Conservation (phyloP, 257 asterid species). For the Ballota nigra region DNA sequence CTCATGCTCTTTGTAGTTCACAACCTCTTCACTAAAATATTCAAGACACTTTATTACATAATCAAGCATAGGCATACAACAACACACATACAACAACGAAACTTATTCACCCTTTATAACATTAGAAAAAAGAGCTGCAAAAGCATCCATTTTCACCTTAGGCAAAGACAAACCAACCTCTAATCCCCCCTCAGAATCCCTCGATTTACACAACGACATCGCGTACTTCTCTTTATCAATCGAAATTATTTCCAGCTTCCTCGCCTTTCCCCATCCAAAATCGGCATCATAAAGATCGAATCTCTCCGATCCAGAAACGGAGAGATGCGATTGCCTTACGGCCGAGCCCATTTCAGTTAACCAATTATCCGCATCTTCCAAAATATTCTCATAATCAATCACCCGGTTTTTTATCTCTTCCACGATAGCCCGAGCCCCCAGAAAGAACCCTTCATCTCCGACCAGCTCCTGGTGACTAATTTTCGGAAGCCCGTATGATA, state of each 20-base stretch:
- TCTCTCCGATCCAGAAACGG: slow-evolving; percentile 34
- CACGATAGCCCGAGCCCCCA: slow-evolving; percentile 23
- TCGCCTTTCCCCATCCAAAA: slow-evolving; percentile 43
- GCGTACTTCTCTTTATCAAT: slow-evolving; percentile 31
- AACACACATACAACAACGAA: too few relatives aligned
- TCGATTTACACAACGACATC: slow-evolving; percentile 23
- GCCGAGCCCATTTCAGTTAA: background rate
- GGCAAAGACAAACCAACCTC: slow-evolving; percentile 25
- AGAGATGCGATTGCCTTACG: background rate
- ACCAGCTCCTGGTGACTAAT: background rate
- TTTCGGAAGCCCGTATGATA: slow-evolving; percentile 10
- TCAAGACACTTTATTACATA: too few relatives aligned
- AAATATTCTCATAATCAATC: slow-evolving; percentile 8
- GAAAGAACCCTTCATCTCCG: slow-evolving; percentile 23
- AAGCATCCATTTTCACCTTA: slow-evolving; percentile 21
- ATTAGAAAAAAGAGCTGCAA: too few relatives aligned
- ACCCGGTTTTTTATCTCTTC: slow-evolving; percentile 18
- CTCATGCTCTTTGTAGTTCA: too few relatives aligned
- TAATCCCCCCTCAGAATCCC: slow-evolving; percentile 20
- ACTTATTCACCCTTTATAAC: too few relatives aligned
- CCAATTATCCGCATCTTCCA: slow-evolving; percentile 21
- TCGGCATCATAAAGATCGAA: slow-evolving; percentile 31
- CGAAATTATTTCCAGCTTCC: slow-evolving; percentile 29
- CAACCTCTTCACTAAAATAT: too few relatives aligned
- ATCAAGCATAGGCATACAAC: background rate